Evolutionary conservation across 164 flowering plant genomes (phyloP).

Genomic region (Hamamelis virginiana): DNA sequence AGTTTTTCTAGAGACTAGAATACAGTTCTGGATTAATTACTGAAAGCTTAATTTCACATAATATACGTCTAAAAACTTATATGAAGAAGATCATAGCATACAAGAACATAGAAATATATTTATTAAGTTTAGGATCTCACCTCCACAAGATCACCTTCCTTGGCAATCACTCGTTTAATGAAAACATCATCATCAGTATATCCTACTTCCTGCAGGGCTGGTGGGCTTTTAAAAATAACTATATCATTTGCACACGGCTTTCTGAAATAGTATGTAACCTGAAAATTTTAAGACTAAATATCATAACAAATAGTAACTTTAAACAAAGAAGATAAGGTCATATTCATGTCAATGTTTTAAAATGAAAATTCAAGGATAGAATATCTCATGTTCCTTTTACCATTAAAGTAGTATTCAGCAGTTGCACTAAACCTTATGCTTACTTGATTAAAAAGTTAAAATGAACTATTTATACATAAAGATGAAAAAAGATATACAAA

Average conservation of each 20-base stretch:
- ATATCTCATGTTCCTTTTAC: too few species aligned
- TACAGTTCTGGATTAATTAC: neutral
- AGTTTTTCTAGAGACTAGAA: neutral
- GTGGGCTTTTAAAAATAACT: constrained; percentile 94
- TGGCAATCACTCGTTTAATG: constrained; percentile 88
- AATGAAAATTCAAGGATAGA: too few species aligned
- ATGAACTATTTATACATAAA: neutral
- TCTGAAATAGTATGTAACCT: constrained; percentile 93
- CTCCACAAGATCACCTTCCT: constrained; percentile 92
- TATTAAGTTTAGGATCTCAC: constrained; percentile 31
- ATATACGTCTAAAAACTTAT: neutral
- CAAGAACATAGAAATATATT: neutral
- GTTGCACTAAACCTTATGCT: too few species aligned
- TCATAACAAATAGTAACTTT: neutral
- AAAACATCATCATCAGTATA: constrained; percentile 94
- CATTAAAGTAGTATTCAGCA: too few species aligned
- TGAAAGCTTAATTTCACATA: neutral
- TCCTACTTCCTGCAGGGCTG: constrained; percentile 92
- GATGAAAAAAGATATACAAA: neutral
- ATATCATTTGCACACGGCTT: constrained; percentile 94
- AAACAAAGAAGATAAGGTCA: too few species aligned
- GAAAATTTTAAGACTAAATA: constrained; percentile 16
- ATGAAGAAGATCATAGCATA: neutral
- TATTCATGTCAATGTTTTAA: too few species aligned
- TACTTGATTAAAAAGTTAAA: neutral